Evolutionary conservation across 345 rosid species (phyloP), one percentile per base, ranked within the genome.

Genomic region (Rhizophora apiculata): DNA sequence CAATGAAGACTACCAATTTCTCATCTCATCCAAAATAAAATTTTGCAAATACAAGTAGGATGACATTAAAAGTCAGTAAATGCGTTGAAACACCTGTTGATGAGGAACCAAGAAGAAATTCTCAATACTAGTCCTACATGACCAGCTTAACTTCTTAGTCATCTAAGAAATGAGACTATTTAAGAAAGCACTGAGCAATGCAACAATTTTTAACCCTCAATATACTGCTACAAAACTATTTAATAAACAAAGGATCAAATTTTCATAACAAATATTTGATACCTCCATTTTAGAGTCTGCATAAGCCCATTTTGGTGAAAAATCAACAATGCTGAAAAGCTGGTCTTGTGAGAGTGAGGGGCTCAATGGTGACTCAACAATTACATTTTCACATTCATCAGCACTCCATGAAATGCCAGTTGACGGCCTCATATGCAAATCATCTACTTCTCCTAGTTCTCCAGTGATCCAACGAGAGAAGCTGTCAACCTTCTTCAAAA

Each of bases 401-500:
- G 83, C 75, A 37, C 82, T 89, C 97, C 96, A 90, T 67, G 82
- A 84, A 49, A 87, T 64, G 67, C 79, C 84, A 11, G 88, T 80
- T 80, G 73, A 85, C 58, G 96, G 80, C 26, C 84, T 88, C 65
- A 80, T 64, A 70, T 65, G 83, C 21, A 87, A 75, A 69, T 86
- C 93, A 32, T 81, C 83, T 62, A 89, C 96, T 78, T 95, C 97
- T 75, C 85, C 96, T 68, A 95, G 90, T 81, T 90, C 97, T 76
- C 85, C 92, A 76, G 91, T 88, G 93, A 89, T 87, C 99, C 99
- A 92, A 59, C 92, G 86, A 63, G 80, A 84, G 83, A 95, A 95
- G 73, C 99, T 95, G 72, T 95, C 99, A 74, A 84, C 81, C 81
- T 95, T 95, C 82, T 88, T 88, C 77, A 95, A 71, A 75, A 92